phyloP scores from a whole-genome alignment of 2,329 filamentous ascomycete species.

The Exophiala sideris region DNA sequence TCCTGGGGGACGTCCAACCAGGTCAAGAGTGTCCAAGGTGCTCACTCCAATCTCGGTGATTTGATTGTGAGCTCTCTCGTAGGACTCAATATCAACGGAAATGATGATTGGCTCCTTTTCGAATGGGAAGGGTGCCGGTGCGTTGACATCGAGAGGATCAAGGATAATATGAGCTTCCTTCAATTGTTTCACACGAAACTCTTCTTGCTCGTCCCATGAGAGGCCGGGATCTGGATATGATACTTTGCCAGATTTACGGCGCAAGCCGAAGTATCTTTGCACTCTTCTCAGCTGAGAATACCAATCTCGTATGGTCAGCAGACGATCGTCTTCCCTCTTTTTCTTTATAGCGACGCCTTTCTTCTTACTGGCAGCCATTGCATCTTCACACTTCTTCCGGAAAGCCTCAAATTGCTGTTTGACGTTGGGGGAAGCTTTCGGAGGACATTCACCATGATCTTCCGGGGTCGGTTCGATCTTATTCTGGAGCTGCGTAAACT shows the following conservation, averaged over 20 bases:
- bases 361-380: slow-evolving; percentile 49
- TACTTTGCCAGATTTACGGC: slow-evolving; percentile 35
- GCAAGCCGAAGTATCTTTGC: slow-evolving; percentile 69
- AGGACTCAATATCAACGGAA: slow-evolving; percentile 77
- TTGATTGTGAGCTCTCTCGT: slow-evolving; percentile 62
- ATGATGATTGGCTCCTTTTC: slow-evolving; percentile 66
- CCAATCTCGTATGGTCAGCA: slow-evolving; percentile 52
- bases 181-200: slow-evolving; percentile 28
- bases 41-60: slow-evolving; percentile 87
- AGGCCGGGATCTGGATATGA: slow-evolving; percentile 16
- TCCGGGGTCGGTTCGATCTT: slow-evolving; percentile 33
- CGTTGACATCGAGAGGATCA: slow-evolving; percentile 43
- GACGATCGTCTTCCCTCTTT: slow-evolving; percentile 50
- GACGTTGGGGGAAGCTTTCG: slow-evolving; percentile 28
- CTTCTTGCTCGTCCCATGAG: slow-evolving; percentile 29
- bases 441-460: slow-evolving; percentile 27
- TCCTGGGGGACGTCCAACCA: slow-evolving; percentile 59
- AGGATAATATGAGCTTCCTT: slow-evolving; percentile 29
- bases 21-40: slow-evolving; percentile 67
- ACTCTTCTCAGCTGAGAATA: slow-evolving; percentile 58
- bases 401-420: slow-evolving; percentile 45
- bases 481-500: slow-evolving; percentile 36
- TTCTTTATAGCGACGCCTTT: slow-evolving; percentile 48
- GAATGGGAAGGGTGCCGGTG: slow-evolving; percentile 46
- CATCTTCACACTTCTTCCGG: slow-evolving; percentile 53